Evolutionary conservation across 2,329 filamentous ascomycete species (phyloP).

Genomic region (Calonectria honghensis): DNA sequence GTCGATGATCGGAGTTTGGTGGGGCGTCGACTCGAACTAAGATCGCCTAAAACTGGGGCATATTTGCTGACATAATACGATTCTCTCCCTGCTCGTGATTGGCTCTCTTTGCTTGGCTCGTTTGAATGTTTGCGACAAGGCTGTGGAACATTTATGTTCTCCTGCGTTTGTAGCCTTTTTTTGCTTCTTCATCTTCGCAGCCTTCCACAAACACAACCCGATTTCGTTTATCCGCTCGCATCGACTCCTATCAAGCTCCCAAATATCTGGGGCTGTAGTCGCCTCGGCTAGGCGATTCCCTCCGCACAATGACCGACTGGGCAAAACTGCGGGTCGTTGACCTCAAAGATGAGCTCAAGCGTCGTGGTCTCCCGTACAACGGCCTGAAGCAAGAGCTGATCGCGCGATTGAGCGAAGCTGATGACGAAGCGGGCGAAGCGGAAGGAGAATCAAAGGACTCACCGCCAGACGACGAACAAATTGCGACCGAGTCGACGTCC

Average conservation of each 20-base stretch:
- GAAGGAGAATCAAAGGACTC: slow-evolving; percentile 42
- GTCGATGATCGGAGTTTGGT: slow-evolving; percentile 36
- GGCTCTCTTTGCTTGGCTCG: slow-evolving; percentile 38
- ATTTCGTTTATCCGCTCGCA: background rate
- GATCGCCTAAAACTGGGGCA: slow-evolving; percentile 37
- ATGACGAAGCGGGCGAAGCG: slow-evolving; percentile 36
- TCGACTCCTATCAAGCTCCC: background rate
- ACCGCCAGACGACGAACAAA: slow-evolving; percentile 39
- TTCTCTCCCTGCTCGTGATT: slow-evolving; percentile 37
- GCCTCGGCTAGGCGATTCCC: slow-evolving; percentile 38
- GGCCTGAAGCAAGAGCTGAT: slow-evolving; percentile 85
- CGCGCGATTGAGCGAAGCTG: slow-evolving; percentile 71
- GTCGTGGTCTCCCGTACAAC: slow-evolving; percentile 79
- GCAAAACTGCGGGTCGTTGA: slow-evolving; percentile 82
- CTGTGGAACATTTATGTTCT: slow-evolving; percentile 40
- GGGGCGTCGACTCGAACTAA: slow-evolving; percentile 17
- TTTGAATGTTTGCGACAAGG: slow-evolving; percentile 52
- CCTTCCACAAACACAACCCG: background rate
- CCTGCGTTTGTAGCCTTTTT: slow-evolving; percentile 5
- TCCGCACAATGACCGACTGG: slow-evolving; percentile 70
- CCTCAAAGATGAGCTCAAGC: slow-evolving; percentile 84
- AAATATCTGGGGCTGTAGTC: slow-evolving; percentile 25
- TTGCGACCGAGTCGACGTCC: slow-evolving; percentile 35
- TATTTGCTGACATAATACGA: slow-evolving; percentile 48
- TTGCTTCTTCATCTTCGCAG: slow-evolving; percentile 9